A percentile compares a stretch with the other conserved stretches of the same genome.
These are phyloP conservation scores for Graphilbum ipis-grandicollis DNA, from an alignment of 2,329 filamentous ascomycete species.

Conservation along the genomic window DNA sequence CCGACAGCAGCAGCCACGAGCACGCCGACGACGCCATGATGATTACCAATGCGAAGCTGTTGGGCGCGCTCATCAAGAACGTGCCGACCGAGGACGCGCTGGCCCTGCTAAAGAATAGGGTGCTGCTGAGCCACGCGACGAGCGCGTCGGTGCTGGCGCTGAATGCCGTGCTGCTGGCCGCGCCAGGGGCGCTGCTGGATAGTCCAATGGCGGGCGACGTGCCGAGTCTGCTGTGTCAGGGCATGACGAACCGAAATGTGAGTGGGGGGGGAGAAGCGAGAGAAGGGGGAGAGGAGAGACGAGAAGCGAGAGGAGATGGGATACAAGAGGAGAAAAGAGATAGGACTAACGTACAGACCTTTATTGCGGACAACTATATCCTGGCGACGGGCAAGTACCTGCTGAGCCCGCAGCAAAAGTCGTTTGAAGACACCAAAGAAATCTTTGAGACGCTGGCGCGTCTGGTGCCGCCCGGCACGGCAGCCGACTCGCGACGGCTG, in stretches of 20 bases:
- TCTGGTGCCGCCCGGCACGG: constrained; percentile 59
- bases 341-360: too few relatives aligned
- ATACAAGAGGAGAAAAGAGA: too few relatives aligned
- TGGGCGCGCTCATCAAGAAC: constrained; percentile 80
- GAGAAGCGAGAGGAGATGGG: too few relatives aligned
- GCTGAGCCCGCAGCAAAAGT: constrained; percentile 48
- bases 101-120: constrained; percentile 46
- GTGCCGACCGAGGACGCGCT: constrained; percentile 55
- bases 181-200: constrained; percentile 50
- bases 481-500: constrained; percentile 70
- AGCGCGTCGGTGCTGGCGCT: constrained; percentile 69
- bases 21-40: constrained; percentile 62
- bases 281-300: too few relatives aligned
- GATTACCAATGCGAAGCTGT: constrained; percentile 76
- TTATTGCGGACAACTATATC: constrained; percentile 74
- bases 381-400: constrained; percentile 85
- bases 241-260: constrained; percentile 61
- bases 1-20: too few relatives aligned
- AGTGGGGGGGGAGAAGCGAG: too few relatives aligned
- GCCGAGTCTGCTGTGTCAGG: constrained; percentile 59
- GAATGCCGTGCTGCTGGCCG: constrained; percentile 76
- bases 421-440: constrained; percentile 60
- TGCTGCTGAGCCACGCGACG: constrained; percentile 60
- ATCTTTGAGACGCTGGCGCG: constrained; percentile 64
- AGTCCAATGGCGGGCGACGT: constrained; percentile 54